Conservation (phyloP, 2,329 filamentous ascomycete species). For the Colletotrichum gloeosporioides region DNA sequence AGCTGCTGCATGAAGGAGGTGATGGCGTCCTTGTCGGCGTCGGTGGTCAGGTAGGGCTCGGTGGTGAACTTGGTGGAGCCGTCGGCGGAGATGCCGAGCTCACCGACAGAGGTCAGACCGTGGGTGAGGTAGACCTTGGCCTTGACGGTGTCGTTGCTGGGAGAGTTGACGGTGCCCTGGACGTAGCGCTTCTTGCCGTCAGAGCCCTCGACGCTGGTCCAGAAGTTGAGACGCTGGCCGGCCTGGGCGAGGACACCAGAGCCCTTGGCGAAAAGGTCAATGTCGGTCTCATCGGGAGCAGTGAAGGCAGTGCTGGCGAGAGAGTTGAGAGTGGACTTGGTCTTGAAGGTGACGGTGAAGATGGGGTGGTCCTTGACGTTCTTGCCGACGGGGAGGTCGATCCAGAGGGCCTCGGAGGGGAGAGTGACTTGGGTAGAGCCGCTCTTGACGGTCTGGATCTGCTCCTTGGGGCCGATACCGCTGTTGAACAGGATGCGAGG, state of each 20-base stretch:
- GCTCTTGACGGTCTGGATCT: conserved; percentile 55
- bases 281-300: conserved; percentile 28
- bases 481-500: conserved; percentile 59
- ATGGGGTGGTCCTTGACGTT: conserved; percentile 40
- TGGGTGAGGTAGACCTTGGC: conserved; percentile 58
- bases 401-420: conserved; percentile 28
- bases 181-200: conserved; percentile 42
- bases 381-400: conserved; percentile 46
- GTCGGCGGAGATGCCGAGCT: conserved; percentile 45
- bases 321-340: conserved; percentile 27
- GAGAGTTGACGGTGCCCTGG: conserved; percentile 52
- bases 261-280: conserved; percentile 38
- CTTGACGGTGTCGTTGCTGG: conserved; percentile 45
- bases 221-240: conserved; percentile 51
- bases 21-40: conserved; percentile 31
- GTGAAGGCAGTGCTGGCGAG: conserved; percentile 6
- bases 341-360: conserved; percentile 32
- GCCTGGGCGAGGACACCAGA: conserved; percentile 48
- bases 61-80: conserved; percentile 47
- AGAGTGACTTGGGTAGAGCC: conserved; percentile 33
- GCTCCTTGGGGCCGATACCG: conserved; percentile 56
- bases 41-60: conserved; percentile 36
- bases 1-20: conserved; percentile 31
- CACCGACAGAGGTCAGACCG: conserved; percentile 51
- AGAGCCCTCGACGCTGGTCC: conserved; percentile 46